Evolutionary conservation across 225 moss, liverwort and hornwort species (phyloP).

Genomic region (Ulota crispa): DNA sequence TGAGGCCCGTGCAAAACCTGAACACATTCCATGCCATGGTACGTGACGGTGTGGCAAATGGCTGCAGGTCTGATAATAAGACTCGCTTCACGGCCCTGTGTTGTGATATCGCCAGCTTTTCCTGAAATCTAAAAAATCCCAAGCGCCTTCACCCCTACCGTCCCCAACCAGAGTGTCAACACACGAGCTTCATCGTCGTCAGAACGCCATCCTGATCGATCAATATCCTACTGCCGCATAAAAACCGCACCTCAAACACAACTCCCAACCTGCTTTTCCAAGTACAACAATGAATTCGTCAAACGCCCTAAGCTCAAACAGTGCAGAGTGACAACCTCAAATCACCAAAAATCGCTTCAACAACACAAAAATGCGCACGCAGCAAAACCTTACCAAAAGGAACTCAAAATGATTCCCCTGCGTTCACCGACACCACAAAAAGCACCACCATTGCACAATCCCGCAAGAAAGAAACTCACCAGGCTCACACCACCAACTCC

Average conservation of each 20-base stretch:
- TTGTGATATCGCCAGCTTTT: conserved; percentile 42
- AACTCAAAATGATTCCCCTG: background rate
- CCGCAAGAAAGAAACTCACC: background rate
- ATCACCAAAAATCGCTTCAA: background rate
- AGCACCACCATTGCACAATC: background rate
- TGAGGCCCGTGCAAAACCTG: conserved; percentile 90
- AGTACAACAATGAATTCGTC: conserved; percentile 1
- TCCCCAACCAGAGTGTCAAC: background rate
- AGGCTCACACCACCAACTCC: too few relatives aligned
- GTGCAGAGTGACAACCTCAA: background rate
- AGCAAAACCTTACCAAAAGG: background rate
- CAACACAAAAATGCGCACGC: background rate
- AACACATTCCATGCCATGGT: conserved; percentile 99
- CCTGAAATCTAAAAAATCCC: background rate
- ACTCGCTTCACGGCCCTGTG: conserved; percentile 33
- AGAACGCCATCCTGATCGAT: background rate
- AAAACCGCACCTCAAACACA: background rate
- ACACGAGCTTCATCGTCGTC: background rate
- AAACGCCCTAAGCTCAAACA: background rate
- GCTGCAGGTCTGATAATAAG: conserved; percentile 25
- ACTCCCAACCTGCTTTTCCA: conserved; percentile 24
- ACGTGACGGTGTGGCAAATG: conserved; percentile 39
- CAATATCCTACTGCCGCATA: background rate
- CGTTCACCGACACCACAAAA: background rate
- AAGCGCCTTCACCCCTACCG: conserved; percentile 14